phyloP scores from a whole-genome alignment of 352 stramenopile genomes.

The Globisporangium paroecandrum region DNA sequence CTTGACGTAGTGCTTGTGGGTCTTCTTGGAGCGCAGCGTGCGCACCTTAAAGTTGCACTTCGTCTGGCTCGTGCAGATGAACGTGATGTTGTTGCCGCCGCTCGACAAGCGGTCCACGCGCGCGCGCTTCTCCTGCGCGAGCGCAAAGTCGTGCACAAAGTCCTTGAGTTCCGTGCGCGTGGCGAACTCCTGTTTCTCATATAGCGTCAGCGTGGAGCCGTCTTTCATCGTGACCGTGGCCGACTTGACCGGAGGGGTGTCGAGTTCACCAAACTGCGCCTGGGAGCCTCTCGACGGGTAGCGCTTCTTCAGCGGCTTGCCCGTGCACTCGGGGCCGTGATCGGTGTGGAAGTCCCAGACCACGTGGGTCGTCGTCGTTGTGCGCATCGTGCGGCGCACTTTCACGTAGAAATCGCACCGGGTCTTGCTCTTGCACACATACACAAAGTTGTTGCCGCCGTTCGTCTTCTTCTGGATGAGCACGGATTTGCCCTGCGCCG shows the following conservation, averaged over 20 bases:
- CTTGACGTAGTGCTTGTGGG: slow-evolving; percentile 19
- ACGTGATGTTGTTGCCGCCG: slow-evolving; percentile 50
- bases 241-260: neutral
- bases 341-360: slow-evolving; percentile 25
- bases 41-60: slow-evolving; percentile 41
- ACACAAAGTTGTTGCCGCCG: slow-evolving; percentile 50
- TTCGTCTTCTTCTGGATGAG: slow-evolving; percentile 33
- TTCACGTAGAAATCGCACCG: slow-evolving; percentile 40
- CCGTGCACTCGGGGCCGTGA: slow-evolving; percentile 32
- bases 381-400: slow-evolving; percentile 20
- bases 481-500: slow-evolving; percentile 37
- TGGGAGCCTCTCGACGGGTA: neutral
- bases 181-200: slow-evolving; percentile 33
- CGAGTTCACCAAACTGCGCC: neutral
- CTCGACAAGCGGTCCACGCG: slow-evolving; percentile 33
- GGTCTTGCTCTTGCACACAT: slow-evolving; percentile 42
- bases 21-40: slow-evolving; percentile 15
- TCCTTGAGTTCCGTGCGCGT: slow-evolving; percentile 33
- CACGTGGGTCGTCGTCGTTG: slow-evolving; percentile 1
- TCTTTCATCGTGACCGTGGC: slow-evolving; percentile 17
- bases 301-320: slow-evolving; percentile 16
- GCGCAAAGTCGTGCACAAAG: slow-evolving; percentile 46
- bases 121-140: slow-evolving; percentile 45
- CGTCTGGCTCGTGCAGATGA: slow-evolving; percentile 41
- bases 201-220: slow-evolving; percentile 29